phyloP scores from a whole-genome alignment of 805 yeast species.

The Barnettozyma siamensis region DNA sequence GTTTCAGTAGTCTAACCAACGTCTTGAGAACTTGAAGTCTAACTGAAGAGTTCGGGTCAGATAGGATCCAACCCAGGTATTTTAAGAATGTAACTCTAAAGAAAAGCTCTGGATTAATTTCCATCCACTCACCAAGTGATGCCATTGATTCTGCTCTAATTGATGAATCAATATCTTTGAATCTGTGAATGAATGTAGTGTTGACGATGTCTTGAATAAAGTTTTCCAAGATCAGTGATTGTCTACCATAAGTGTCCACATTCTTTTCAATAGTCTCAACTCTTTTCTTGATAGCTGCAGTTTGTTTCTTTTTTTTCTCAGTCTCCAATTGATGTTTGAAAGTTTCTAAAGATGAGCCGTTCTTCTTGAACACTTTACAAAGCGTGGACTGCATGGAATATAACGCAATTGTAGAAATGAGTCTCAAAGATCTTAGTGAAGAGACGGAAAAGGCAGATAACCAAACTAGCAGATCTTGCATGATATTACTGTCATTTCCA shows the following conservation, averaged over 20 bases:
- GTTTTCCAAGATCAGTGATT: slow-evolving; percentile 48
- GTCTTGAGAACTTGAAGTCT: slow-evolving; percentile 59
- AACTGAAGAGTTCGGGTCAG: slow-evolving; percentile 60
- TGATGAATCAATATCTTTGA: slow-evolving; percentile 68
- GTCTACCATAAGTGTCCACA: slow-evolving; percentile 36
- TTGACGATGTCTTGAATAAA: slow-evolving; percentile 61
- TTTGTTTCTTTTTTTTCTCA: slow-evolving; percentile 30
- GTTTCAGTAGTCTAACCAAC: slow-evolving; percentile 44
- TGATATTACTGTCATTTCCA: slow-evolving; percentile 30
- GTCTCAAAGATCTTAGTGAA: slow-evolving; percentile 64
- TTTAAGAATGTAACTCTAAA: slow-evolving; percentile 65
- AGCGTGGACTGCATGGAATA: slow-evolving; percentile 56
- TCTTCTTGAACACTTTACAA: slow-evolving; percentile 40
- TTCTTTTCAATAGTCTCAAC: slow-evolving; percentile 41
- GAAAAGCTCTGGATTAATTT: slow-evolving; percentile 62
- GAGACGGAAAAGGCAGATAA: slow-evolving; percentile 65
- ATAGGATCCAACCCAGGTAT: slow-evolving; percentile 78
- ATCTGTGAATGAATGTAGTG: slow-evolving; percentile 66
- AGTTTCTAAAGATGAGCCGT: slow-evolving; percentile 31
- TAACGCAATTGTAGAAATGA: slow-evolving; percentile 54
- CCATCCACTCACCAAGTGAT: slow-evolving; percentile 66
- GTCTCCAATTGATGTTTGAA: slow-evolving; percentile 31
- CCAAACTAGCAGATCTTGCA: slow-evolving; percentile 67
- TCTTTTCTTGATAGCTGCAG: slow-evolving; percentile 36
- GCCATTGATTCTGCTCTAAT: slow-evolving; percentile 67